Evolutionary conservation across 75 land plant genomes (phyloP).

Genomic region (Pinus taeda): DNA sequence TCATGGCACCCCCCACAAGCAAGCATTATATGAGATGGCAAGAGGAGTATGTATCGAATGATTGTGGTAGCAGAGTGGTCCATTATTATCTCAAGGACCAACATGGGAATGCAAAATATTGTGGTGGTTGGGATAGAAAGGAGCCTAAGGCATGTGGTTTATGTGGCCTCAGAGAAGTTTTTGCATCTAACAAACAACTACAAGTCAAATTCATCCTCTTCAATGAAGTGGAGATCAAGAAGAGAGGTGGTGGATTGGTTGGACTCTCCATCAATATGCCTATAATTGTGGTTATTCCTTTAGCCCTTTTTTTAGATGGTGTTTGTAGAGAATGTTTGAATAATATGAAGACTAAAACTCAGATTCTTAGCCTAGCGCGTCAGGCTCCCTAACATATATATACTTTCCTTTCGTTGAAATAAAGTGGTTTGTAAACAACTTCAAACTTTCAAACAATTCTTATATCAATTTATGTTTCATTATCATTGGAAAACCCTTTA

Average conservation of each 20-base stretch:
- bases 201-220: slow-evolving; percentile 13
- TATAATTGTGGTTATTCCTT: too few relatives aligned
- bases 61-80: slow-evolving; percentile 61
- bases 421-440: too few relatives aligned
- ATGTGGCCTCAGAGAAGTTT: slow-evolving; percentile 26
- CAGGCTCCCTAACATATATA: too few relatives aligned
- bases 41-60: slow-evolving; percentile 59
- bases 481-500: too few relatives aligned
- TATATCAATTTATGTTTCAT: too few relatives aligned
- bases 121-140: slow-evolving; percentile 85
- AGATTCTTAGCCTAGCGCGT: too few relatives aligned
- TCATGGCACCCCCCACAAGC: too few relatives aligned
- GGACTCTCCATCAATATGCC: slow-evolving; percentile 26
- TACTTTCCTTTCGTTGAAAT: too few relatives aligned
- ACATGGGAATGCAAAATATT: slow-evolving; percentile 34
- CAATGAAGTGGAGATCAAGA: slow-evolving; percentile 56
- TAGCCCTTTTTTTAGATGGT: slow-evolving; percentile 9
- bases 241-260: slow-evolving; percentile 89
- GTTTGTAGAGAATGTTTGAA: too few relatives aligned
- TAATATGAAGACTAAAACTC: too few relatives aligned
- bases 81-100: slow-evolving; percentile 57
- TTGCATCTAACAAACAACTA: slow-evolving; percentile 13
- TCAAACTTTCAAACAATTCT: too few relatives aligned
- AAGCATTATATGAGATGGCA: slow-evolving; percentile 42
- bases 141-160: slow-evolving; percentile 73